Percentiles rank a stretch among this genome's conserved stretches.
Evolutionary conservation across 1,284 basidiomycete species (phyloP).

Genomic region (Kalmanozyma brasiliensis): DNA sequence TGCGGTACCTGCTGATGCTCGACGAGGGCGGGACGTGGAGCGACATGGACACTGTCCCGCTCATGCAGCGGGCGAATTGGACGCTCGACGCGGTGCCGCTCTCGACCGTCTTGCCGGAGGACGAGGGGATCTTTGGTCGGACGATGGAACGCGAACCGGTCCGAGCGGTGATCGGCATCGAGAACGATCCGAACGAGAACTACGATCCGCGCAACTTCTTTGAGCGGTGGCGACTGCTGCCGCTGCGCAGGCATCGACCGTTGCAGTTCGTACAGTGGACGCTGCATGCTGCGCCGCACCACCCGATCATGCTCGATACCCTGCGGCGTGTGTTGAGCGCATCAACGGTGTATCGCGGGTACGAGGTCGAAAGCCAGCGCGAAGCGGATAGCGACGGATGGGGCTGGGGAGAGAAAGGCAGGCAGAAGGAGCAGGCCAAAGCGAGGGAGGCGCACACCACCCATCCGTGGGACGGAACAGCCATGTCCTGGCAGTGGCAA

Average conservation of each 20-base stretch:
- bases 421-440: slow-evolving; percentile 19
- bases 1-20: slow-evolving; percentile 50
- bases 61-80: slow-evolving; percentile 44
- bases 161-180: slow-evolving; percentile 46
- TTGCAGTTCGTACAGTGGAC: slow-evolving; percentile 53
- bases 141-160: slow-evolving; percentile 21
- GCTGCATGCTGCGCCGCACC: slow-evolving; percentile 35
- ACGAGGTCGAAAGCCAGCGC: slow-evolving; percentile 32
- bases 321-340: slow-evolving; percentile 36
- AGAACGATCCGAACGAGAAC: slow-evolving; percentile 43
- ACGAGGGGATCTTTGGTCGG: slow-evolving; percentile 27
- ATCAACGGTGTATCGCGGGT: slow-evolving; percentile 27
- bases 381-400: slow-evolving; percentile 34
- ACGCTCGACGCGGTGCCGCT: slow-evolving; percentile 39
- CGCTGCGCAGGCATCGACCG: slow-evolving; percentile 31
- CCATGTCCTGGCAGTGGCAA: slow-evolving; percentile 45
- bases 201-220: slow-evolving; percentile 29
- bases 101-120: slow-evolving; percentile 14
- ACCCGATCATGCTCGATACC: slow-evolving; percentile 50
- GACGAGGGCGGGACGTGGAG: slow-evolving; percentile 51
- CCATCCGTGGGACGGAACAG: slow-evolving; percentile 37
- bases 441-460: slow-evolving; percentile 10
- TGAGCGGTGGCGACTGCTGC: slow-evolving; percentile 34
- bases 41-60: slow-evolving; percentile 54
- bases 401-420: slow-evolving; percentile 37